phyloP scores from a whole-genome alignment of 2,329 filamentous ascomycete genomes.

The Penicillium italicum region DNA sequence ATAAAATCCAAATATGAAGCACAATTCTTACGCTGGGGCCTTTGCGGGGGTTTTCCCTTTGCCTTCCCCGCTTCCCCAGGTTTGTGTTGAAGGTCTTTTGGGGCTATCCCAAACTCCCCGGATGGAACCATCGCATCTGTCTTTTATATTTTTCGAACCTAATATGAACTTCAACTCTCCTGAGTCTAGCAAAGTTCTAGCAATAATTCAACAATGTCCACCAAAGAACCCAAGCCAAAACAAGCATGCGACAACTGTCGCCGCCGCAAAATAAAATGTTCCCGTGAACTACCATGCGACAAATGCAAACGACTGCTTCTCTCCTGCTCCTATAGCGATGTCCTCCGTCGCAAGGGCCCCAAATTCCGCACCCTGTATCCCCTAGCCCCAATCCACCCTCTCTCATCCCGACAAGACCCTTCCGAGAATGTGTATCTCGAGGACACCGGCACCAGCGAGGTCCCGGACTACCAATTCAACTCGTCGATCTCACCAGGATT shows the following conservation, averaged over 20 bases:
- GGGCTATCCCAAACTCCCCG: not conserved
- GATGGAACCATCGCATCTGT: not conserved
- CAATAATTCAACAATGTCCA: conserved; percentile 23
- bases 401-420: conserved; percentile 19
- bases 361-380: conserved; percentile 41
- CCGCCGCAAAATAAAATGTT: conserved; percentile 44
- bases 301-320: conserved; percentile 39
- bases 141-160: not conserved
- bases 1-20: not conserved
- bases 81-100: not conserved
- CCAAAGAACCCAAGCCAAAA: conserved; percentile 27
- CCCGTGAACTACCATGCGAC: conserved; percentile 40
- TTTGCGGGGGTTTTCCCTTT: conserved; percentile 12
- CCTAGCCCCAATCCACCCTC: conserved; percentile 34
- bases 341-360: conserved; percentile 39
- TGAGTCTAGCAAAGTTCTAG: not conserved
- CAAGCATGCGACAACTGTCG: conserved; percentile 44
- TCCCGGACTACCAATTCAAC: conserved; percentile 20
- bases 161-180: not conserved
- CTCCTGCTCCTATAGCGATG: conserved; percentile 40
- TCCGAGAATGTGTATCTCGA: conserved; percentile 18
- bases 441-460: conserved; percentile 9
- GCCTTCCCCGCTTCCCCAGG: conserved; percentile 18
- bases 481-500: conserved; percentile 30
- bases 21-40: conserved; percentile 7